These are phyloP conservation scores for Candida tetrigidarum DNA, from an alignment of 1,139 yeast genomes.

Conservation along the genomic window DNA sequence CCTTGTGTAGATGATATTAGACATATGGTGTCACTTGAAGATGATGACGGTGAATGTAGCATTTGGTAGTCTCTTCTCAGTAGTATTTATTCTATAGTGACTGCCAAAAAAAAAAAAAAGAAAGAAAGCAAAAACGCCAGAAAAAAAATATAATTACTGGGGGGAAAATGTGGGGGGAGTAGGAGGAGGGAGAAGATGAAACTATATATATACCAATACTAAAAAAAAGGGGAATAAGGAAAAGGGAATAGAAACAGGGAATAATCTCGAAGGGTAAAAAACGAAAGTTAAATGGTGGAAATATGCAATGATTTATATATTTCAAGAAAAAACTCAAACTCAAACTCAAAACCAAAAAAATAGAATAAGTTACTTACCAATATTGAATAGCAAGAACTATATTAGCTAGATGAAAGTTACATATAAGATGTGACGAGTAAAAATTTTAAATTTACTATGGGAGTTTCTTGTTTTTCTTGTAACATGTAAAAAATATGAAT, in stretches of 20 bases:
- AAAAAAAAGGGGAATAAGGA: not conserved
- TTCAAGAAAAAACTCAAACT: not conserved
- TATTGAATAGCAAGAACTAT: no score
- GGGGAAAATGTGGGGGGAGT: not conserved
- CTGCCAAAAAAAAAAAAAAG: not conserved
- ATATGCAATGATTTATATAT: not conserved
- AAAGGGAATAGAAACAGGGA: no score
- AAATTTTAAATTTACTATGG: not conserved
- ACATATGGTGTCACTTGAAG: conserved; percentile 3
- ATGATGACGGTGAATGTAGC: conserved; percentile 2
- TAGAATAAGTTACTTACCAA: no score
- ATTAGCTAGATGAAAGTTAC: no score
- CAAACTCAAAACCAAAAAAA: not conserved
- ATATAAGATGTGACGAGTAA: not conserved
- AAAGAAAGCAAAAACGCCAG: not conserved
- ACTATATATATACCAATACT: no score
- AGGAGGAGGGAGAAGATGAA: no score
- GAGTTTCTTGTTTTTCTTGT: not conserved
- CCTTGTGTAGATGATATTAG: conserved; percentile 8
- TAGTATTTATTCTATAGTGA: not conserved
- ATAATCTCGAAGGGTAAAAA: not conserved
- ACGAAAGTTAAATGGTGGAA: no score
- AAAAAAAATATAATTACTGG: not conserved
- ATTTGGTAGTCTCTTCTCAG: no score
- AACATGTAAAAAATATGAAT: conserved; percentile 1